Base-by-base conservation (phyloP, 1,139 yeast species). In the Williopsis jadinii region DNA sequence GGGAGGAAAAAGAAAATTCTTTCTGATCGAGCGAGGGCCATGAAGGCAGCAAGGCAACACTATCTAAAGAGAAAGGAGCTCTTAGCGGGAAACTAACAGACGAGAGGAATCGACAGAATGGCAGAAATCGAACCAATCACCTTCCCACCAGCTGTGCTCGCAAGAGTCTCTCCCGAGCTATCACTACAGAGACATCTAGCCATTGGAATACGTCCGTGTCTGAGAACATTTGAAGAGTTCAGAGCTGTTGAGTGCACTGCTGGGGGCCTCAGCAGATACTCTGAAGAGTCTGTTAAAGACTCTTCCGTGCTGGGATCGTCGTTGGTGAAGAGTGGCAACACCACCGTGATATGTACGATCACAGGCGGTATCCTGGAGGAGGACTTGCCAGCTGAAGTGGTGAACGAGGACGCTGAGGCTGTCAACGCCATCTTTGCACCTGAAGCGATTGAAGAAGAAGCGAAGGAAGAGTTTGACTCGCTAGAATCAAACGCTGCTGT, bases 81-180 rank as follows among this genome's bases (percentile, higher is more conserved):
- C 24, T 6, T 5, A 19, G 24, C 6, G 24, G 24, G 6, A 4
- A 6, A 19, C 24, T 4, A 28, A n/a, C 12, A 28, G 11, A 28
- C 12, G 27, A 24, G n/a, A 11, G 29, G 13, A 8, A 12, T 31
- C 19, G 3, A 14, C 30, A 5, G 36, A 11, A 15, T 38, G 24
- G 36, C 36, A 3, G 39, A 41, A n/a, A 35, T 52, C 12, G 48
- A 49, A 12, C 60, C 61, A 13, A 49, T 57, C 28, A 35, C 52
- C 5, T 86, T 88, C 58, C 81, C 94, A 4, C 92, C 95, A 1
- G 84, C 80, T 33, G 87, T 88, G 13, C 68, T 90, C 40, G 90
- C 94, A 2, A 70, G 95, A 41, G 73, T 90, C 34, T 88, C 94
- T 9, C 97, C 97, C 1, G 95, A 85, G 45, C 63, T 86, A 11